phyloP scores from a whole-genome alignment of 2,329 filamentous ascomycete species.

The Cercospora sp. region DNA sequence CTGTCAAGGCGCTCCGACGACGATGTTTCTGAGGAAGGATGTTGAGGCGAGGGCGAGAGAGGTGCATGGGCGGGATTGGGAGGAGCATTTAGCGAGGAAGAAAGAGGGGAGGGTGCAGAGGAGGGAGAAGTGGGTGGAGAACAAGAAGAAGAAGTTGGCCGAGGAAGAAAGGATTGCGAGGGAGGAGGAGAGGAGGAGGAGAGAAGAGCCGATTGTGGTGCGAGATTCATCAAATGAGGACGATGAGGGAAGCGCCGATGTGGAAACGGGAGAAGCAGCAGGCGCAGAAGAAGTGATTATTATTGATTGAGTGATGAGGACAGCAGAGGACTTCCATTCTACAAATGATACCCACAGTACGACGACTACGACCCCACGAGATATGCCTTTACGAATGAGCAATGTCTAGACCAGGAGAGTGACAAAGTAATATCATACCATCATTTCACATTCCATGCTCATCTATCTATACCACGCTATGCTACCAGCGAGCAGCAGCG shows the following conservation, averaged over 20 bases:
- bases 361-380: not conserved
- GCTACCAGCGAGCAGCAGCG: not conserved
- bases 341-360: not conserved
- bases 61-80: slow-evolving; percentile 25
- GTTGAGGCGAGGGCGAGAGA: slow-evolving; percentile 28
- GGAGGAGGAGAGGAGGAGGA: not conserved
- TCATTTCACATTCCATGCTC: not conserved
- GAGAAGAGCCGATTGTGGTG: not conserved
- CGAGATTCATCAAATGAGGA: not conserved
- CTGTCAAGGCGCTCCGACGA: slow-evolving; percentile 25
- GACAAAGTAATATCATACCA: not conserved
- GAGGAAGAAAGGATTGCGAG: not conserved
- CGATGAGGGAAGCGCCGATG: not conserved
- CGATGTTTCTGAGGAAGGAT: slow-evolving; percentile 34
- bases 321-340: not conserved
- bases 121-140: slow-evolving; percentile 15
- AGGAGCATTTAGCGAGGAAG: slow-evolving; percentile 21
- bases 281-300: not conserved
- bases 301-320: not conserved
- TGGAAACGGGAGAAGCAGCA: not conserved
- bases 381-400: not conserved
- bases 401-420: not conserved
- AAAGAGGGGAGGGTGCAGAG: slow-evolving; percentile 15
- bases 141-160: not conserved
- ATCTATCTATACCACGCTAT: not conserved